These are phyloP conservation scores for Microthlaspi erraticum DNA, from an alignment of 345 rosid genomes.

Conservation along the genomic window DNA sequence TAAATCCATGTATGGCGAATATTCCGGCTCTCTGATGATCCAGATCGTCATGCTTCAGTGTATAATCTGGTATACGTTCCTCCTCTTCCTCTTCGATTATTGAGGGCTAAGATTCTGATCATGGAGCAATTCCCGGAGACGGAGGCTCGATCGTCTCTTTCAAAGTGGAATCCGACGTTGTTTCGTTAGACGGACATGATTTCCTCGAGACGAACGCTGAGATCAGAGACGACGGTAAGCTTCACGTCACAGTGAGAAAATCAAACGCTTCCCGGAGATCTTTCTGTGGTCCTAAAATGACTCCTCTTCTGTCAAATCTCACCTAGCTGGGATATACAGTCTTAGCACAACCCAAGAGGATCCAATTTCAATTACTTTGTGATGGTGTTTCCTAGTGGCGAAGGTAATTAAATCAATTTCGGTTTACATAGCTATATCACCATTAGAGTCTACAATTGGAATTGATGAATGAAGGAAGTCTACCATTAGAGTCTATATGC, in stretches of 20 bases:
- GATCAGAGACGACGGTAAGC: constrained; percentile 80
- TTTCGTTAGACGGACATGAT: constrained; percentile 79
- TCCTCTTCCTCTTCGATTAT: constrained; percentile 84
- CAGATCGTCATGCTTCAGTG: constrained; percentile 93
- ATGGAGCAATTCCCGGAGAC: constrained; percentile 96
- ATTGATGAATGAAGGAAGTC: too few species aligned
- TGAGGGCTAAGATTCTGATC: constrained; percentile 89
- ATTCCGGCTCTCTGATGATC: constrained; percentile 82
- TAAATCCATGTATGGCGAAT: constrained; percentile 85
- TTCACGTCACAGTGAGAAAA: constrained; percentile 83
- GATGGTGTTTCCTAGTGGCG: constrained; percentile 80
- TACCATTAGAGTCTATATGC: too few species aligned
- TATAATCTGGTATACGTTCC: constrained; percentile 91
- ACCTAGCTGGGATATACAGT: constrained; percentile 86
- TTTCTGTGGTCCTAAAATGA: constrained; percentile 50
- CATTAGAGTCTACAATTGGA: too few species aligned
- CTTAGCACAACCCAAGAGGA: constrained; percentile 75
- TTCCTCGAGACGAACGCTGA: constrained; percentile 83
- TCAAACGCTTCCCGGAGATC: constrained; percentile 83
- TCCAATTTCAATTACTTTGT: constrained; percentile 85
- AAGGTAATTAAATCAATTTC: too few species aligned
- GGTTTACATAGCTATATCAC: too few species aligned
- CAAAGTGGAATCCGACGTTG: constrained; percentile 85
- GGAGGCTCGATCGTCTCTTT: constrained; percentile 83
- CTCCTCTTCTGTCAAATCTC: constrained; percentile 86